phyloP scores from a whole-genome alignment of 805 yeast genomes.

The Ogataea sp. region DNA sequence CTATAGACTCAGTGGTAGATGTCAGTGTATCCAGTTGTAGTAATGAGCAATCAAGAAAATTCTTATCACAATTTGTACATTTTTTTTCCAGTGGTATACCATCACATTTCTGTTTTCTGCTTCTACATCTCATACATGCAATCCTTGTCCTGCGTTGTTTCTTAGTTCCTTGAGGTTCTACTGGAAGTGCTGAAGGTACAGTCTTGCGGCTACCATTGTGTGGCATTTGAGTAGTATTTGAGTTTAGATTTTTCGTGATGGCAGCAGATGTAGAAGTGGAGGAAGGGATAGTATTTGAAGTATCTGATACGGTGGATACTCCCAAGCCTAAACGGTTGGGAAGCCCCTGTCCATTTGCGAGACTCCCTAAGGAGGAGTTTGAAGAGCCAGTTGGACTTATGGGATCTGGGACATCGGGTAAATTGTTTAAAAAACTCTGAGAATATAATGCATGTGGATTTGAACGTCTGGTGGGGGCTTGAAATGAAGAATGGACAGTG shows the following conservation, averaged over 20 bases:
- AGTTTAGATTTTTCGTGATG: too few relatives aligned
- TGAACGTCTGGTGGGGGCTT: neutral
- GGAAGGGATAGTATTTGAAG: neutral
- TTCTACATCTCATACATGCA: conserved; percentile 1
- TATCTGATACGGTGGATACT: too few relatives aligned
- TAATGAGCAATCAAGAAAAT: conserved; percentile 23
- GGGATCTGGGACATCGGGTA: too few relatives aligned
- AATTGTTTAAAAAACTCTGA: too few relatives aligned
- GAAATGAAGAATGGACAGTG: neutral
- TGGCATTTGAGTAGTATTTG: too few relatives aligned
- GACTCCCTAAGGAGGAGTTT: too few relatives aligned
- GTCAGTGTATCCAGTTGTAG: conserved; percentile 37
- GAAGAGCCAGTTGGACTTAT: too few relatives aligned
- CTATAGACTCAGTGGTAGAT: conserved; percentile 29
- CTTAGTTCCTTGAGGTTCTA: too few relatives aligned
- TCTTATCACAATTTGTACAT: conserved; percentile 1
- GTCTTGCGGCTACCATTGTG: too few relatives aligned
- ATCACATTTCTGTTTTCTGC: conserved; percentile 1
- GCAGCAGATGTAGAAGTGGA: neutral
- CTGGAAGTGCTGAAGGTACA: too few relatives aligned
- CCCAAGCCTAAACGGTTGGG: too few relatives aligned
- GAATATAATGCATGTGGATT: neutral
- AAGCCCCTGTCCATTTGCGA: too few relatives aligned
- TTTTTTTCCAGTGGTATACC: neutral
- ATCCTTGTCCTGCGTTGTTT: neutral